A percentile compares a stretch with the other conserved stretches of the same genome.
phyloP scores from a whole-genome alignment of 106 monocot genomes.

The Platanthera guangdongensis region DNA sequence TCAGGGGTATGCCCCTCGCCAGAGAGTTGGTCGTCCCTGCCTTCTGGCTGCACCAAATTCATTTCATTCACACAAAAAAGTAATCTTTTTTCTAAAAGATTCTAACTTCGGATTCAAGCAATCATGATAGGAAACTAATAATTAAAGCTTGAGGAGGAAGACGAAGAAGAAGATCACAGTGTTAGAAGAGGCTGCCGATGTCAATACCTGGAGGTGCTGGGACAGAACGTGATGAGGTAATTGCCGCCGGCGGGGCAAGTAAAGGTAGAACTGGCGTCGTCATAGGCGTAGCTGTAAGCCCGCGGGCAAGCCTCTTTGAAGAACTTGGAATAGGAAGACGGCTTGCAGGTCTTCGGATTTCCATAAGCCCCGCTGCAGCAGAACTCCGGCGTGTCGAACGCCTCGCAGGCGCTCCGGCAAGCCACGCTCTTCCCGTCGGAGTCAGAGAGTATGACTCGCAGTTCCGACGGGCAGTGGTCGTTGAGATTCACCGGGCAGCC shows the following conservation, averaged over 20 bases:
- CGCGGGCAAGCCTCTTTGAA: constrained; percentile 66
- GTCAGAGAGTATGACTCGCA: constrained; percentile 35
- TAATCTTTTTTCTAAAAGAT: not conserved
- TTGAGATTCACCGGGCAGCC: constrained; percentile 75
- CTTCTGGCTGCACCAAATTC: constrained; percentile 24
- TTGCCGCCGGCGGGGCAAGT: constrained; percentile 25
- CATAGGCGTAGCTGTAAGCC: constrained; percentile 7
- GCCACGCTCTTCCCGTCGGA: constrained; percentile 11
- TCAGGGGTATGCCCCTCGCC: constrained; percentile 33
- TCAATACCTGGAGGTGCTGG: constrained; percentile 47
- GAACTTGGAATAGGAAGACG: not conserved
- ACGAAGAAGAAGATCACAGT: not conserved
- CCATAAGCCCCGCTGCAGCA: constrained; percentile 5
- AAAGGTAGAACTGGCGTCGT: constrained; percentile 1
- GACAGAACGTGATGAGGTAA: constrained; percentile 87
- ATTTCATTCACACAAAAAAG: not conserved
- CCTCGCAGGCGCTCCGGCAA: constrained; percentile 6
- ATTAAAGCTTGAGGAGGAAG: not conserved
- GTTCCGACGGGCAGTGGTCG: constrained; percentile 62
- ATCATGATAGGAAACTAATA: not conserved
- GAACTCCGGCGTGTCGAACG: constrained; percentile 4
- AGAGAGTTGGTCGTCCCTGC: constrained; percentile 19
- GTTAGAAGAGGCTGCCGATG: not conserved
- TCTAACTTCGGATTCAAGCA: not conserved
- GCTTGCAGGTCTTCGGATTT: constrained; percentile 1